phyloP scores from a whole-genome alignment of 2,329 filamentous ascomycete species.

The Lecanicillium sp. region DNA sequence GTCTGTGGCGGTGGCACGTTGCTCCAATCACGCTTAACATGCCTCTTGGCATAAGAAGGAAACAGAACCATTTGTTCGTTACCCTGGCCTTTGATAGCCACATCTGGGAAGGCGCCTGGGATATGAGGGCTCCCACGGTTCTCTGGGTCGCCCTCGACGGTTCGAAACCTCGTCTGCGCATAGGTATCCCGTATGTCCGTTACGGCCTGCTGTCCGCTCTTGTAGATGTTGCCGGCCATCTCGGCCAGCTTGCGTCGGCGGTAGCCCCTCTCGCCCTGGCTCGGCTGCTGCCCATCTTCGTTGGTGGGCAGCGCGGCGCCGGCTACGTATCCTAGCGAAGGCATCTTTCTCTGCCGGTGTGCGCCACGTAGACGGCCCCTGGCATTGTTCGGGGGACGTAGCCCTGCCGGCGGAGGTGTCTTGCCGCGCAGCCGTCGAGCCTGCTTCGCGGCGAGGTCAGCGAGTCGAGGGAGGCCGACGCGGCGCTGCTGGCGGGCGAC shows the following conservation, averaged over 20 bases:
- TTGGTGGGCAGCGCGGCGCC: conserved; percentile 12
- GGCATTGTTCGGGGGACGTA: conserved; percentile 20
- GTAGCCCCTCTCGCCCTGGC: conserved; percentile 54
- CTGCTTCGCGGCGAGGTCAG: conserved; percentile 33
- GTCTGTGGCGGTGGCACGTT: conserved; percentile 17
- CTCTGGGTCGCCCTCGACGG: conserved; percentile 19
- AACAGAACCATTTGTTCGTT: conserved; percentile 93
- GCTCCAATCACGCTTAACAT: conserved; percentile 45
- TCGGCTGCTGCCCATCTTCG: conserved; percentile 19
- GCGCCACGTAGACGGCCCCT: conserved; percentile 22
- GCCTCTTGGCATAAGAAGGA: conserved; percentile 80
- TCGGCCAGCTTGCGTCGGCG: conserved; percentile 69
- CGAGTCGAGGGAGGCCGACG: conserved; percentile 36
- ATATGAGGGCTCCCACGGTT: conserved; percentile 36
- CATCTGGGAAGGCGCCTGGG: conserved; percentile 75
- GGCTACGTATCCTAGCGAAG: conserved; percentile 12
- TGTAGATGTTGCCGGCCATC: conserved; percentile 50
- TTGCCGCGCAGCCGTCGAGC: conserved; percentile 35
- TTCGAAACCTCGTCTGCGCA: conserved; percentile 39
- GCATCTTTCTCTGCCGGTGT: conserved; percentile 20
- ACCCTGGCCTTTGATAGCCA: conserved; percentile 69
- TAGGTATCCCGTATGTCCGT: conserved; percentile 53
- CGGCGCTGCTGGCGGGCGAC: conserved; percentile 54
- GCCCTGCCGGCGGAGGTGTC: no score
- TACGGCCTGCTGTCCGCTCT: conserved; percentile 48